Conservation (phyloP, 495 filamentous ascomycete species). For the Tetracladium marchalianum region DNA sequence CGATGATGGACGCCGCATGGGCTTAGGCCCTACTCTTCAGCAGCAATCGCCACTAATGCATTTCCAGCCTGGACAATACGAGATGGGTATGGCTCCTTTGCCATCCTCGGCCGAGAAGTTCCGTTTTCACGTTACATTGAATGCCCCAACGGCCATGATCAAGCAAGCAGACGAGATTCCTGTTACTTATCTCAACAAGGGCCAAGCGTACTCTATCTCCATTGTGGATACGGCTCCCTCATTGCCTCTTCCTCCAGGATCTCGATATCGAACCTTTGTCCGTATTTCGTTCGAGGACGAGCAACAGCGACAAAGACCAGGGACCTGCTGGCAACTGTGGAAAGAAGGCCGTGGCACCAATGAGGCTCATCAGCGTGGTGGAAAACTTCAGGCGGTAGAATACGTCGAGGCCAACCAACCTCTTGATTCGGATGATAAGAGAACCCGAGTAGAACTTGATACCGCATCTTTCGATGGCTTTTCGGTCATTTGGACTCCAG, state of each 20-base stretch:
- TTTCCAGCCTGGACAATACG: conserved; percentile 29
- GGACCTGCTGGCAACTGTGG: conserved; percentile 89
- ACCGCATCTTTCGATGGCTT: conserved; percentile 85
- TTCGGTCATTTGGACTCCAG: conserved; percentile 75
- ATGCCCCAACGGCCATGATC: conserved; percentile 95
- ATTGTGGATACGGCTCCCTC: conserved; percentile 59
- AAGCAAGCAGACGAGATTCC: conserved; percentile 80
- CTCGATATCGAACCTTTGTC: conserved; percentile 74
- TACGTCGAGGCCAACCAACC: conserved; percentile 73
- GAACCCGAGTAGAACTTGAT: conserved; percentile 70
- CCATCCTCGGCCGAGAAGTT: conserved; percentile 54
- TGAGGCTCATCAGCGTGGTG: conserved; percentile 80
- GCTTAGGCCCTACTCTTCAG: conserved; percentile 40
- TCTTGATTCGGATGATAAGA: conserved; percentile 56
- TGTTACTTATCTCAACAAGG: conserved; percentile 94
- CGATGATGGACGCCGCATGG: conserved; percentile 35
- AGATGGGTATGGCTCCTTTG: conserved; percentile 30
- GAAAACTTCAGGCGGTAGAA: conserved; percentile 85
- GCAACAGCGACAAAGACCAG: conserved; percentile 72
- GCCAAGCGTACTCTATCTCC: conserved; percentile 77
- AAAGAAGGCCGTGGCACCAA: conserved; percentile 85
- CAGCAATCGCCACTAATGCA: conserved; percentile 36
- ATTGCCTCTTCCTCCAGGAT: conserved; percentile 32
- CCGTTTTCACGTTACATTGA: conserved; percentile 80
- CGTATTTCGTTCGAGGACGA: conserved; percentile 93